Evolutionary conservation across 2,329 filamentous ascomycete species (phyloP).

Genomic region (Phaeoacremonium minimum): DNA sequence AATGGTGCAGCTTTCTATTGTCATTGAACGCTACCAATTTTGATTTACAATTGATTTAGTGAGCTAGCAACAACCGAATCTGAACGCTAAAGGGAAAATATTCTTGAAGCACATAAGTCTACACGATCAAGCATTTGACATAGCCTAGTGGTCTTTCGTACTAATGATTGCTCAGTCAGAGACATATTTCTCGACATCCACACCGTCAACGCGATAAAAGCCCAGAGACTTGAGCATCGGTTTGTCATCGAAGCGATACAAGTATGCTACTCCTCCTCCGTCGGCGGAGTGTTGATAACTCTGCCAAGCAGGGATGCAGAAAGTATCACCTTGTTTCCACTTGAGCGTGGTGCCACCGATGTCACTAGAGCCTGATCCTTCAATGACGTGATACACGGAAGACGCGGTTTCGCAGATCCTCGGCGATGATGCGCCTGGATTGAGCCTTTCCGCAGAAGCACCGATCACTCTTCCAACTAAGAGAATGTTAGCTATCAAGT

Average conservation of each 20-base stretch:
- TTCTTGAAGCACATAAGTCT: too few relatives aligned
- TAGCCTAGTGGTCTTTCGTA: too few relatives aligned
- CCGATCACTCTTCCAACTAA: constrained; percentile 43
- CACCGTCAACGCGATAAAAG: constrained; percentile 37
- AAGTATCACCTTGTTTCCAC: constrained; percentile 50
- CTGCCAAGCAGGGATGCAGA: constrained; percentile 50
- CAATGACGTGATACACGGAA: constrained; percentile 47
- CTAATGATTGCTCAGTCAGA: too few relatives aligned
- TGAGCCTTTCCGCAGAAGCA: constrained; percentile 38
- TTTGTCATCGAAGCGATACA: constrained; percentile 51
- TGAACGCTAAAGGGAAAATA: too few relatives aligned
- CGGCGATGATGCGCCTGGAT: constrained; percentile 27
- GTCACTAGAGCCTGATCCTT: constrained; percentile 34
- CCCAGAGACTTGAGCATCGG: constrained; percentile 48
- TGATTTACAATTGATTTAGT: too few relatives aligned
- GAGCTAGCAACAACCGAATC: too few relatives aligned
- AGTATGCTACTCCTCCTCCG: constrained; percentile 26
- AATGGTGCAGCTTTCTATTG: too few relatives aligned
- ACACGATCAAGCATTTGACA: too few relatives aligned
- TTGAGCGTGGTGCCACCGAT: constrained; percentile 29
- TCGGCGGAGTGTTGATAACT: constrained; percentile 40
- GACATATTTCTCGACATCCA: constrained; percentile 33
- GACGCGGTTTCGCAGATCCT: constrained; percentile 43
- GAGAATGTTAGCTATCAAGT: not conserved
- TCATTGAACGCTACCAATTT: too few relatives aligned